These are phyloP conservation scores for Vachellia pachyceras DNA, from an alignment of 306 rosid species.

Conservation along the genomic window DNA sequence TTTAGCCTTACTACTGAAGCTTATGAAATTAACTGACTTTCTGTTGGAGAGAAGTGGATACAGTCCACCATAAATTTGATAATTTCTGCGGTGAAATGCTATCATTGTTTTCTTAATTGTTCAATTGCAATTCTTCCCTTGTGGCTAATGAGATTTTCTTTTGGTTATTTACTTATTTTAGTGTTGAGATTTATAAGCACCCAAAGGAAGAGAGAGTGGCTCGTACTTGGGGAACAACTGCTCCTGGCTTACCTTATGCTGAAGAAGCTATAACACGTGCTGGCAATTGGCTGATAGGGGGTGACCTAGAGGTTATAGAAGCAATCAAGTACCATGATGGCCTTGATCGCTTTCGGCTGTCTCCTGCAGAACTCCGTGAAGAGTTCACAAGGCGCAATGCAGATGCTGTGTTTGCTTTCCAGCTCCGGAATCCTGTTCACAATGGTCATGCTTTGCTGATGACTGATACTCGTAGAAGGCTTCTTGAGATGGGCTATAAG, in stretches of 20 bases:
- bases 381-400: conserved; percentile 88
- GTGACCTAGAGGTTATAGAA: conserved; percentile 93
- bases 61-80: background rate
- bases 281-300: conserved; percentile 98
- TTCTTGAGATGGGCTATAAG: conserved; percentile 88
- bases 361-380: conserved; percentile 86
- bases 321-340: conserved; percentile 86
- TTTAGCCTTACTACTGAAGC: background rate
- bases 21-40: background rate
- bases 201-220: conserved; percentile 93
- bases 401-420: conserved; percentile 97
- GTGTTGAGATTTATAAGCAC: conserved; percentile 95
- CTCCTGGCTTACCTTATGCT: conserved; percentile 89
- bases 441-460: conserved; percentile 87
- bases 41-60: background rate
- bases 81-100: background rate
- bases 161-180: conserved; percentile 45
- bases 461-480: conserved; percentile 96
- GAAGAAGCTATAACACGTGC: conserved; percentile 79
- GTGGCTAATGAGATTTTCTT: conserved; percentile 31
- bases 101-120: background rate
- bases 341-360: conserved; percentile 84
- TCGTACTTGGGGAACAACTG: conserved; percentile 93
- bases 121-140: conserved; percentile 3
- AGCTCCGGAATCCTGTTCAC: conserved; percentile 96